A percentile compares a stretch with the other conserved stretches of the same genome.
Evolutionary conservation across 768 basidiomycete genomes (phyloP).

Genomic region (Calocybe indica): DNA sequence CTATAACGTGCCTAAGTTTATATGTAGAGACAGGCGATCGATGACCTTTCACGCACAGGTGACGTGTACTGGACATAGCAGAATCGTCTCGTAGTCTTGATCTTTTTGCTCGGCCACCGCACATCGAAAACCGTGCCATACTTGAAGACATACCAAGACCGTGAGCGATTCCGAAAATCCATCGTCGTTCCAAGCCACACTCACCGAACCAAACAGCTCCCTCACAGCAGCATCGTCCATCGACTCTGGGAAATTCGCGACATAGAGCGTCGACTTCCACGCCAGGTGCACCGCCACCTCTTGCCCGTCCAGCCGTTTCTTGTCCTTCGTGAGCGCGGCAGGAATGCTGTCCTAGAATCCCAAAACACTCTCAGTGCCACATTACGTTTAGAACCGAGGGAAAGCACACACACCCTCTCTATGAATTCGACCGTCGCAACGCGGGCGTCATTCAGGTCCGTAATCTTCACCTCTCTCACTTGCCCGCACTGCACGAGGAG

Average conservation of each 20-base stretch:
- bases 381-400: background rate
- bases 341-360: slow-evolving; percentile 67
- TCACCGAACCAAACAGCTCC: slow-evolving; percentile 71
- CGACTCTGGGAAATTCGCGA: slow-evolving; percentile 91
- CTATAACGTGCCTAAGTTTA: slow-evolving; percentile 24
- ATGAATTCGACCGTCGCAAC: slow-evolving; percentile 91
- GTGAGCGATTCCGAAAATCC: slow-evolving; percentile 4
- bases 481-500: slow-evolving; percentile 63
- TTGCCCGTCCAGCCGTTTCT: slow-evolving; percentile 71
- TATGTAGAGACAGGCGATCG: background rate
- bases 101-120: slow-evolving; percentile 97
- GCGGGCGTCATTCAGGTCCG: slow-evolving; percentile 44
- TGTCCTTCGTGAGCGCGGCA: slow-evolving; percentile 88
- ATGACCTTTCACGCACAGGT: slow-evolving; percentile 50
- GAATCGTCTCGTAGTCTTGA: slow-evolving; percentile 85
- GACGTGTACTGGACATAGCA: slow-evolving; percentile 90
- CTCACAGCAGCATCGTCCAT: slow-evolving; percentile 75
- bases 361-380: background rate
- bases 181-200: slow-evolving; percentile 8
- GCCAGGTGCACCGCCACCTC: slow-evolving; percentile 86
- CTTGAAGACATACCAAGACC: slow-evolving; percentile 28
- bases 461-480: slow-evolving; percentile 82
- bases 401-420: slow-evolving; percentile 40
- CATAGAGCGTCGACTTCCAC: slow-evolving; percentile 91
- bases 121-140: slow-evolving; percentile 91